Evolutionary conservation across 2,329 filamentous ascomycete genomes (phyloP).

Genomic region (Pyricularia pennisetigena): DNA sequence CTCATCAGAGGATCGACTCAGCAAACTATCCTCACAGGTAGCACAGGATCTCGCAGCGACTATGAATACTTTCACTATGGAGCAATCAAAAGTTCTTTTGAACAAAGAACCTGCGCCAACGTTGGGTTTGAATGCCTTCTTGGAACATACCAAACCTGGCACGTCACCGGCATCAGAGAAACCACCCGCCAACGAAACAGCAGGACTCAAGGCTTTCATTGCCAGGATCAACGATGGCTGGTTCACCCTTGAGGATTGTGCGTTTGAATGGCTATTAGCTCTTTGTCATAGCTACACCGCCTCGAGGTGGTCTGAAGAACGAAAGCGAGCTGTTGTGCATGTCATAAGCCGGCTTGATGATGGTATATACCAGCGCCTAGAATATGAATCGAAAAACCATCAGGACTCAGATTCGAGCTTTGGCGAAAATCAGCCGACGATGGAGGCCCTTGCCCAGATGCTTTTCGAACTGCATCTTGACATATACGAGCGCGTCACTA

Average conservation of each 20-base stretch:
- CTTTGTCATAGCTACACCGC: conserved; percentile 40
- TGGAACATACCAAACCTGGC: conserved; percentile 51
- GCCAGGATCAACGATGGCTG: conserved; percentile 36
- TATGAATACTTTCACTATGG: conserved; percentile 40
- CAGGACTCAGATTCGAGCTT: background rate
- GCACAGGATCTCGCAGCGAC: conserved; percentile 39
- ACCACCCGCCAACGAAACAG: conserved; percentile 39
- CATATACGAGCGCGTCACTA: conserved; percentile 48
- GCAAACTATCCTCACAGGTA: conserved; percentile 33
- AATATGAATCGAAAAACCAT: conserved; percentile 8
- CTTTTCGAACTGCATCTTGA: conserved; percentile 53
- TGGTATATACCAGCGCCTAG: conserved; percentile 37
- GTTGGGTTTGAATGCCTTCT: conserved; percentile 48
- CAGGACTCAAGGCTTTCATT: conserved; percentile 42
- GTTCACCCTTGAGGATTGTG: conserved; percentile 45
- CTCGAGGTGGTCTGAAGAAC: conserved; percentile 46
- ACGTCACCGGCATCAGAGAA: conserved; percentile 36
- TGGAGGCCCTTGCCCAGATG: conserved; percentile 43
- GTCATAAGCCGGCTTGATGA: conserved; percentile 45
- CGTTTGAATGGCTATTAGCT: conserved; percentile 46
- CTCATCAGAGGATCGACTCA: conserved; percentile 37
- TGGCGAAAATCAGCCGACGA: conserved; percentile 9
- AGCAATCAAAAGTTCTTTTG: conserved; percentile 41
- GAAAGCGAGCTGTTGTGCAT: conserved; percentile 48
- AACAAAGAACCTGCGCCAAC: conserved; percentile 42